phyloP scores from a whole-genome alignment of 306 rosid species.

The Fragaria iinumae region DNA sequence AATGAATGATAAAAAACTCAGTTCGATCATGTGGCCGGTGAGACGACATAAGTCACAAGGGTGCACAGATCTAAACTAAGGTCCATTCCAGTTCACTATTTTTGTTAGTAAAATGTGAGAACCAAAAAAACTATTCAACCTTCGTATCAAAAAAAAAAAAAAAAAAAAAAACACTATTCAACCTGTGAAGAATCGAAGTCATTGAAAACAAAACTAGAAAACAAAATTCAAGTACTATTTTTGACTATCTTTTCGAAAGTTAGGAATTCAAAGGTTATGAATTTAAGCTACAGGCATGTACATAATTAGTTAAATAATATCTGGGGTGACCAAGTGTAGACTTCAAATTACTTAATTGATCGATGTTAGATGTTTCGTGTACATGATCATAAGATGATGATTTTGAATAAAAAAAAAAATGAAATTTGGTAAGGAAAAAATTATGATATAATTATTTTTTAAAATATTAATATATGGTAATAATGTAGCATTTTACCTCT shows the following conservation, averaged over 20 bases:
- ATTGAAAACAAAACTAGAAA: background rate
- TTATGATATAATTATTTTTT: background rate
- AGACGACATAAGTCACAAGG: background rate
- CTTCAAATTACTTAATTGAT: background rate
- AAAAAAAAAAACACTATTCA: background rate
- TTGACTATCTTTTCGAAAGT: background rate
- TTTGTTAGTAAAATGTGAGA: background rate
- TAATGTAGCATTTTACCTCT: background rate
- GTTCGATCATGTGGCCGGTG: background rate
- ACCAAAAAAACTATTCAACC: background rate
- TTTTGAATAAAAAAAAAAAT: no score
- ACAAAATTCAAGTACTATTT: no score
- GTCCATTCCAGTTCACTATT: background rate
- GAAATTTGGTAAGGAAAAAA: background rate
- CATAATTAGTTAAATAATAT: no score
- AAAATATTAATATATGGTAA: background rate
- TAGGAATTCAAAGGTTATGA: background rate
- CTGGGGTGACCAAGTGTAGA: background rate
- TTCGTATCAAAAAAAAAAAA: no score
- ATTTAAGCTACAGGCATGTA: background rate
- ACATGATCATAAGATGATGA: background rate
- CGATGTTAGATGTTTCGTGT: background rate
- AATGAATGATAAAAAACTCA: background rate
- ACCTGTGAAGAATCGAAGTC: background rate
- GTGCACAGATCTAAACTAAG: background rate